Base-by-base conservation (phyloP, 2,329 filamentous ascomycete genomes). In the Diaporthe destruens region DNA sequence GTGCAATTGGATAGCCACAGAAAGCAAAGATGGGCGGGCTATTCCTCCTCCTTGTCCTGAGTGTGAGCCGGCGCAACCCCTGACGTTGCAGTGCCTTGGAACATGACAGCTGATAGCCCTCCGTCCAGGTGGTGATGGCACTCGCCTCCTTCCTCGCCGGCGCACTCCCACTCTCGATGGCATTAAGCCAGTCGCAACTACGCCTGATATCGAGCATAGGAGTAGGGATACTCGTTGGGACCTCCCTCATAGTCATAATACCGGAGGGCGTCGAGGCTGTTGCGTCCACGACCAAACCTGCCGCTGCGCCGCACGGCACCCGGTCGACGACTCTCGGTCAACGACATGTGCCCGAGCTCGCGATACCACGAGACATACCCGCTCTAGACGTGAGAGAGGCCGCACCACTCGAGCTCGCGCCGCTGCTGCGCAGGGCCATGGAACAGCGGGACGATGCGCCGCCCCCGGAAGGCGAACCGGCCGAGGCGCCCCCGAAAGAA, bases 241-340 rank as follows among this genome's bases (percentile, higher is more conserved):
- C 96, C 36, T 96, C 96, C 1, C 88, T 99, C 76, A 96, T 98
- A 76, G 95, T 99, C 42, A 98, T 99, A 79, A 98, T 99, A 78
- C 96, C 96, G 0, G 96, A 99, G 82, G 96, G 96, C 49, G 92
- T 98, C 73, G 95, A 98, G 80, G 96, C 96, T 3, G 88, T 98
- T 72, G 94, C 96, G 77, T 91, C 87, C 18, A 84, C 87, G 3
- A 82, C 83, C 2, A 80, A 84, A 72, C 76, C 80, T 8, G 75
- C 81, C 12, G 83, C 85, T 59, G 76, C 82, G 66, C 36, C 67
- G n/a, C 84, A 84, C 76, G 79, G 79, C 14, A 69, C 75, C 29
- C 74, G 77, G 23, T 76, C 77, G 23, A 44, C 71, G 2, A 6
- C 68, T 42, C 29, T 68, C 16, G 25, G 59, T 18, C 71, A 39